Percentiles rank a stretch among this genome's conserved stretches.
Conservation (phyloP, 176 grass and related monocot genomes). For the Eragrostis nindensis region DNA sequence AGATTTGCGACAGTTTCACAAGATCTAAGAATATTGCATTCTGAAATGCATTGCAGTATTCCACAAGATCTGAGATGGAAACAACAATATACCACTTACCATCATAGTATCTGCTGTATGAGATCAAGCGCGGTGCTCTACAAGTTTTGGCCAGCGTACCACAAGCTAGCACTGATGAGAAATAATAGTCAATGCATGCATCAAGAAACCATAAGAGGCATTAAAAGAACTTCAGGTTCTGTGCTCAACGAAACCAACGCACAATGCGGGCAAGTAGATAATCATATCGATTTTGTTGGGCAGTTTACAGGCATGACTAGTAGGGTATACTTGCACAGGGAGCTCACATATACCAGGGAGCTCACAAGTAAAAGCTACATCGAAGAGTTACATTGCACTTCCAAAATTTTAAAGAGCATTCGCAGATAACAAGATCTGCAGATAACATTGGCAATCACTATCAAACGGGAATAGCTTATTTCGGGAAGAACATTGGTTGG, state of each 20-base stretch:
- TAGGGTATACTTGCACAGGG: not conserved
- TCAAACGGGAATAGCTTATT: conserved; percentile 34
- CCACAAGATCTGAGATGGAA: not conserved
- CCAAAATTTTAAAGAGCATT: conserved; percentile 29
- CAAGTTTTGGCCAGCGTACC: no score
- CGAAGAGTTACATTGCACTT: conserved; percentile 36
- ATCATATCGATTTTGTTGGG: not conserved
- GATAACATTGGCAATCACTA: conserved; percentile 7
- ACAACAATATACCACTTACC: not conserved
- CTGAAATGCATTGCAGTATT: not conserved
- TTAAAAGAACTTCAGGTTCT: not conserved
- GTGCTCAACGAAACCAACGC: not conserved
- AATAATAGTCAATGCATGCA: no score
- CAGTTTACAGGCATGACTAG: conserved; percentile 40
- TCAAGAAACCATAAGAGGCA: not conserved
- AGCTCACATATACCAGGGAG: not conserved
- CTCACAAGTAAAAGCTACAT: conserved; percentile 33
- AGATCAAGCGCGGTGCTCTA: no score
- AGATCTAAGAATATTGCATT: not conserved
- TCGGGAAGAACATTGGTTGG: conserved; percentile 48
- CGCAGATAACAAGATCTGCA: conserved; percentile 21
- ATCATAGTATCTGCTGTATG: not conserved
- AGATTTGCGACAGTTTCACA: no score
- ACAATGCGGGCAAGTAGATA: not conserved
- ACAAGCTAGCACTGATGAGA: no score